Evolutionary conservation across 768 basidiomycete species (phyloP), one percentile per base, ranked within the genome.

Genomic region (Xerocomus brunneocitrinus): DNA sequence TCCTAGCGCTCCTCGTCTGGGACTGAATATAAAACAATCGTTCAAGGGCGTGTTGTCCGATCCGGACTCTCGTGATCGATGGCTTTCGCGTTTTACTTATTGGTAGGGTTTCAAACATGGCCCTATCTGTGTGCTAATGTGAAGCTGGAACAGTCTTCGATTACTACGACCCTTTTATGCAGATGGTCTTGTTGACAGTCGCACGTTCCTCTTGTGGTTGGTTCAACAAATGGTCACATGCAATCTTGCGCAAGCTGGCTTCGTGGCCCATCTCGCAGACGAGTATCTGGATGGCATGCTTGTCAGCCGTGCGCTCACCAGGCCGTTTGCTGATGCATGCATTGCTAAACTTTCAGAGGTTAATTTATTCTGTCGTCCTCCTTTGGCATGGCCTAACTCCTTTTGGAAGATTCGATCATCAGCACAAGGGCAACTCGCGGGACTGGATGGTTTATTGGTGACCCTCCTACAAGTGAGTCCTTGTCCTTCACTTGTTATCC

Each of bases 11-110:
- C 87, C 88, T 14, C 79, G 89, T 35, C 80, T 79, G 10, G 86
- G 85, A 8, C 67, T 90, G 47, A 89, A 88, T 59, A 88, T 92
- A 63, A 92, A 91, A 61, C 85, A 86, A 54, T 85, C 84, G 0
- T 93, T 93, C 69, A 91, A 89, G 64, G 85, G 88, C 4, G 83
- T 91, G 4, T 73, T 93, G 13, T 78, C 84, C 3, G 91, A 93
- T 45, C 60, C 72, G 0, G 86, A 90, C 24, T 74, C 80, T 13
- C 79, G 89, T 30, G 83, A 87, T 51, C 77, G 77, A 54, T 93
- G 91, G 91, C 77, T 87, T 55, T 83, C 82, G 4, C 83, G 86
- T 30, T 93, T 91, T 58, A 76, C 78, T 9, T 93, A 91, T 67
- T 83, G 87, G 91, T 90, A 58, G 38, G 74, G 53, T 50, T 43